Base-by-base conservation (phyloP, 2,329 filamentous ascomycete species). In the Arthrobotrys iridis region DNA sequence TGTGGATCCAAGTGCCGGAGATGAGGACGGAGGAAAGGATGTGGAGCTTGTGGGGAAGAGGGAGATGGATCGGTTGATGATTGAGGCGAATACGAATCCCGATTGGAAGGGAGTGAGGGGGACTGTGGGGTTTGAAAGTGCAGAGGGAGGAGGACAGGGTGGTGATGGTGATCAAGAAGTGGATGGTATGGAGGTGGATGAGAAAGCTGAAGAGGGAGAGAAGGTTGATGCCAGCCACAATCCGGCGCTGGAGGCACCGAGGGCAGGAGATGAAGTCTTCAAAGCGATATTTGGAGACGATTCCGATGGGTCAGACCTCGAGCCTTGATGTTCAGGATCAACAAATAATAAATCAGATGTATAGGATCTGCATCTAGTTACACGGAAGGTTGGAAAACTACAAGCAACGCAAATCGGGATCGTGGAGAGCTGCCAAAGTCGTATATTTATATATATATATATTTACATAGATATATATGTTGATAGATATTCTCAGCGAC, bases 231-330 rank as follows among this genome's bases (percentile, higher is more conserved):
- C 60, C 35, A 60, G 46, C 20, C 41, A 66, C 48, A 68, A 68
- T 26, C 48, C 71, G 8, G 48, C 57, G 20, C 57, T 75, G 7
- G 91, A 96, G 80, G 89, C 87, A 0, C 85, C 89, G 79, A 86
- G 88, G 63, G 91, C 93, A 0, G 89, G 90, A 13, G 92, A 93
- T 55, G 91, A 91, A 45, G 89, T 97, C 0, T 93, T 97, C 79
- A 92, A 88, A 78, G 92, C 93, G n/a, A 93, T 98, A 28, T 98
- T 98, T 86, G 94, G 93, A 4, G 92, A 93, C 81, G 91, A 91
- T 80, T 90, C 91, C 77, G 91, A 92, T 78, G 90, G 92, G 66
- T 84, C 87, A 28, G 83, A n/a, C n/a, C n/a, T n/a, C n/a, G n/a
- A n/a, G n/a, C n/a, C n/a, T n/a, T n/a, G n/a, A n/a, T n/a, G n/a